Conservation (phyloP, 2,329 filamentous ascomycete species). For the Niveomyces coronatus region DNA sequence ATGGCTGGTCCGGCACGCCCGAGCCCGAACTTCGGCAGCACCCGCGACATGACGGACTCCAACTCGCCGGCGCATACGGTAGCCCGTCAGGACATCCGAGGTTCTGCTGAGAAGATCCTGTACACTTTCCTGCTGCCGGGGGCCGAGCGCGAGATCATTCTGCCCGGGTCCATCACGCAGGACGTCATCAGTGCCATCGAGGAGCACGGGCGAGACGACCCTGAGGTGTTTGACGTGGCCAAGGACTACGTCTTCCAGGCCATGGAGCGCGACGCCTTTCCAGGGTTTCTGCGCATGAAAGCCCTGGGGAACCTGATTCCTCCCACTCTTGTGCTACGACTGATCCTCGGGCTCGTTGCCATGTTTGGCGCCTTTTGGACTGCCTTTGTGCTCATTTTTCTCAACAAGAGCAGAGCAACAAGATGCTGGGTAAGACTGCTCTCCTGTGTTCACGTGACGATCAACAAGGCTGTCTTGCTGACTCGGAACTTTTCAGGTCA, state of each 20-base stretch:
- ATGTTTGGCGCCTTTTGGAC: constrained; percentile 94
- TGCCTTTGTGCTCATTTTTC: constrained; percentile 85
- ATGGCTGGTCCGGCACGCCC: constrained; percentile 30
- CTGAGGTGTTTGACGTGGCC: constrained; percentile 91
- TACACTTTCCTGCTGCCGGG: constrained; percentile 93
- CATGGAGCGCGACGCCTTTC: constrained; percentile 99
- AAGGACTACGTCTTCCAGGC: constrained; percentile 99
- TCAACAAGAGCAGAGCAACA: constrained; percentile 62
- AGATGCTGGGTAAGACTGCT: constrained; percentile 67
- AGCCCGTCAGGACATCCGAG: constrained; percentile 78
- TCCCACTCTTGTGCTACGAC: constrained; percentile 72
- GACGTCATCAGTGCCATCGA: constrained; percentile 85
- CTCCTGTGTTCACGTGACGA: neutral
- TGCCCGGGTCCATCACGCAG: constrained; percentile 77
- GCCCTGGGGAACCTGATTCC: constrained; percentile 93
- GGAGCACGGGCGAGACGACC: constrained; percentile 83
- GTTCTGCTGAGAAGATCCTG: constrained; percentile 95
- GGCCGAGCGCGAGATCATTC: constrained; percentile 91
- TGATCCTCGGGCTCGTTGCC: constrained; percentile 74
- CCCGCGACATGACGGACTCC: constrained; percentile 58
- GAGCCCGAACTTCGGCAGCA: constrained; percentile 49
- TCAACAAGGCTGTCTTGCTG: neutral
- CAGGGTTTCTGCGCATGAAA: constrained; percentile 89
- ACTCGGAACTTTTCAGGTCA: constrained; percentile 37
- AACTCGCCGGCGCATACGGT: constrained; percentile 78